Evolutionary conservation across 2,329 filamentous ascomycete genomes (phyloP).

Genomic region (Phyllosticta capitalensis): DNA sequence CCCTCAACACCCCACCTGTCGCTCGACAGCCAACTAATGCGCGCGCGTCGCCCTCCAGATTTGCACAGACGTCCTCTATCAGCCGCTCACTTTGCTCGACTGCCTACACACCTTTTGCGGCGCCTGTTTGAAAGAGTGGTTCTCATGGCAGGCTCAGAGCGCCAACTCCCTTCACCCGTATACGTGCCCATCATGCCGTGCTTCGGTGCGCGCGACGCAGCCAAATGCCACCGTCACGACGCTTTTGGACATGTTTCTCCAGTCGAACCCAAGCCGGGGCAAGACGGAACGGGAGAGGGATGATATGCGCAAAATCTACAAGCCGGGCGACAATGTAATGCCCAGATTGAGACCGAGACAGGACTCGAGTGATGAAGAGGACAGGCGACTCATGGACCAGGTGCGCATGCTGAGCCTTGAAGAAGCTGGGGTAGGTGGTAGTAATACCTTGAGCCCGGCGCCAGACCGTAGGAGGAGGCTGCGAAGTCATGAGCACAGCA

Average conservation of each 20-base stretch:
- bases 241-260: conserved; percentile 77
- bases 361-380: conserved; percentile 53
- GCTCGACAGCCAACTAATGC: neutral
- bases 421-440: conserved; percentile 47
- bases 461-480: conserved; percentile 24
- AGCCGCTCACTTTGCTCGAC: conserved; percentile 83
- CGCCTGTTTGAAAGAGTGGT: conserved; percentile 94
- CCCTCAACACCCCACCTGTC: neutral
- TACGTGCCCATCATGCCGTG: conserved; percentile 89
- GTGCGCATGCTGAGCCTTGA: conserved; percentile 65
- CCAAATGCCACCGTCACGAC: conserved; percentile 88
- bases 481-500: conserved; percentile 15
- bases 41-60: conserved; percentile 50
- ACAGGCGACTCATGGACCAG: conserved; percentile 60
- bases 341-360: conserved; percentile 44
- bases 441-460: conserved; percentile 30
- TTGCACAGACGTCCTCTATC: conserved; percentile 88
- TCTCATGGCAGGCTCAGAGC: conserved; percentile 62
- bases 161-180: conserved; percentile 50
- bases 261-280: conserved; percentile 66
- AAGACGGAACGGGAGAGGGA: conserved; percentile 64
- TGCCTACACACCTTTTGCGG: conserved; percentile 95
- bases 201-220: conserved; percentile 72
- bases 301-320: conserved; percentile 68
- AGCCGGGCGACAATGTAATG: conserved; percentile 70